Conservation (phyloP, 2,329 filamentous ascomycete species). For the Aspergillus brunneoviolaceus region DNA sequence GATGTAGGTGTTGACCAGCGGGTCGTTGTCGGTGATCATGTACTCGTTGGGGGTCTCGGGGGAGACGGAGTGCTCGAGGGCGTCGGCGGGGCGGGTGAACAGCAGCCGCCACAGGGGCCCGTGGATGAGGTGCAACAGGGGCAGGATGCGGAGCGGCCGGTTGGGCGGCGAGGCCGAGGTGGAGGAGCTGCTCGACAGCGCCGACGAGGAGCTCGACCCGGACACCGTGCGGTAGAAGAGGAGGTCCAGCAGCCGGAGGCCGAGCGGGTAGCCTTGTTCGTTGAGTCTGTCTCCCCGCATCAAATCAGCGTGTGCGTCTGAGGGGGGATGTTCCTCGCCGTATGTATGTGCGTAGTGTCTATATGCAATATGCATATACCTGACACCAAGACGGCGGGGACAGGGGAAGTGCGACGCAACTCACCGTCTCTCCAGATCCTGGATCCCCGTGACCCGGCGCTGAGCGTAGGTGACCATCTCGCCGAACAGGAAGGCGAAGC, state of each 20-base stretch:
- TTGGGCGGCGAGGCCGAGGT: conserved; percentile 67
- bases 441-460: conserved; percentile 82
- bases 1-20: conserved; percentile 91
- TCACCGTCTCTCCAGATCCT: conserved; percentile 88
- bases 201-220: conserved; percentile 76
- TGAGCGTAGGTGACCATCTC: conserved; percentile 98
- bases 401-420: conserved; percentile 45
- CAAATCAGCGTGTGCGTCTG: too few species aligned
- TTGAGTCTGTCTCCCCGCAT: conserved; percentile 63
- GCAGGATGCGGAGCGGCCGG: conserved; percentile 82
- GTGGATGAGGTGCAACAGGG: conserved; percentile 92
- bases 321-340: too few species aligned
- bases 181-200: conserved; percentile 70
- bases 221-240: conserved; percentile 80
- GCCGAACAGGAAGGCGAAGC: conserved; percentile 92
- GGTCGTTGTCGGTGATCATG: conserved; percentile 99
- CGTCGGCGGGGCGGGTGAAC: conserved; percentile 86
- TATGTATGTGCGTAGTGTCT: too few species aligned
- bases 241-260: conserved; percentile 90
- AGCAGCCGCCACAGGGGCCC: conserved; percentile 89
- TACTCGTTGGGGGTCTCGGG: conserved; percentile 88
- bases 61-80: conserved; percentile 82
- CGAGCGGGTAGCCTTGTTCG: conserved; percentile 87
- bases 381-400: too few species aligned
- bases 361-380: too few species aligned